Base-by-base conservation (phyloP, 805 yeast species). In the Candida nemodendra region DNA sequence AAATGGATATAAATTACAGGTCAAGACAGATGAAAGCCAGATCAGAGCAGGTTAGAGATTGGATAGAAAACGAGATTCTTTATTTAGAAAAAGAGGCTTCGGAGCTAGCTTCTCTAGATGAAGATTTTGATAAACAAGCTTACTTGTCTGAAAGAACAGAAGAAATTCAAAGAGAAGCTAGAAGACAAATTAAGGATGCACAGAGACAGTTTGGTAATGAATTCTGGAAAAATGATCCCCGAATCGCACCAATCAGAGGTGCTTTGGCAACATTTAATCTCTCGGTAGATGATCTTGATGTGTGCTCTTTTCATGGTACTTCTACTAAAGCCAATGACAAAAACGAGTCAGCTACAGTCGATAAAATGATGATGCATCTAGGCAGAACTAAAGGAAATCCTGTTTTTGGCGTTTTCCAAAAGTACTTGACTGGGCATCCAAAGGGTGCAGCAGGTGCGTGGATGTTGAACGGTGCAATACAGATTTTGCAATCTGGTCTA, bases 361-460 rank as follows among this genome's bases (percentile, higher is more conserved):
- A 93, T 65, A 69, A 75, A 56, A 93, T 95, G 97, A 84, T 95
- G 81, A 70, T 75, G 59, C 99, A 93, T 63, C 74, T 93, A 61
- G 99, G 98, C 54, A 84, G 99, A 72, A 71, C 95, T 40, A 89
- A 86, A 71, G 99, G 99, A 71, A 95, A 93, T 72, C 95, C 99
- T 47, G 90, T 95, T 34, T 75, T 84, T 54, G 97, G 98, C 78
- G 95, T 93, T 39, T 91, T 95, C 95, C 99, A 93, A 72, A 93
- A 93, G 71, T 93, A 78, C 80, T 79, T 93, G 61, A 93, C 99
- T 56, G 99, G 99, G 71, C 99, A 93, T 75, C 99, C 99, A 57
- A 93, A 93, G 85, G 99, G 99, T 79, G 99, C 99, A 56, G 99
- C 99, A 41, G 99, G 97, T 77, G 98, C 99, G 42, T 93, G 99